Conservation (phyloP, 73 alveolate genomes). For the Paraurostyla sp. region DNA sequence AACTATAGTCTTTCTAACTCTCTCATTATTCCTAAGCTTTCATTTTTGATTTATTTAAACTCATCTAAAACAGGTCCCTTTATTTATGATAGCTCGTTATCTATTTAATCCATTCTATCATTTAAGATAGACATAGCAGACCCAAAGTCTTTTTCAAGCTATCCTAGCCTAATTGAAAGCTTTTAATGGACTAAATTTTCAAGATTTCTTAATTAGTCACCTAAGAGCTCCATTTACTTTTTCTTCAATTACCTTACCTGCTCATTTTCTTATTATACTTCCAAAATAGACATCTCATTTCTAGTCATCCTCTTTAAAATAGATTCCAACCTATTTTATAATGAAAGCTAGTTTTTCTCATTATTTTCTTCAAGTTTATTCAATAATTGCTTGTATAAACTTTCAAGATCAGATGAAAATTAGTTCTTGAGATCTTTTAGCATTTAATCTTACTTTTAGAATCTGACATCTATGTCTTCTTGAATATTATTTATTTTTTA, state of each 20-base stretch:
- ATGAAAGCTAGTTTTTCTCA: background rate
- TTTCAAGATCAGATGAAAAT: background rate
- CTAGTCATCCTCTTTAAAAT: background rate
- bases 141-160: constrained; percentile 1
- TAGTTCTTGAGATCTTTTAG: background rate
- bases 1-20: background rate
- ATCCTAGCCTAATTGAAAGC: background rate
- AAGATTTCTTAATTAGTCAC: background rate
- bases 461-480: background rate
- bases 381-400: background rate
- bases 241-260: background rate
- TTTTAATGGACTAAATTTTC: background rate
- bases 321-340: background rate
- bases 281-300: background rate
- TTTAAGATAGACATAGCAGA: background rate
- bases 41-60: background rate
- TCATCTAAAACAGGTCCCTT: constrained; percentile 24
- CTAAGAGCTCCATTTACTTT: background rate
- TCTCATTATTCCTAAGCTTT: background rate
- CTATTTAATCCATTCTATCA: background rate
- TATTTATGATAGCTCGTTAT: background rate
- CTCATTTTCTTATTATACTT: background rate
- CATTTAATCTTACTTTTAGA: background rate
- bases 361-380: background rate
- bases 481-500: background rate